Evolutionary conservation across 352 stramenopile species (phyloP).

Genomic region (Bremia lactucae): DNA sequence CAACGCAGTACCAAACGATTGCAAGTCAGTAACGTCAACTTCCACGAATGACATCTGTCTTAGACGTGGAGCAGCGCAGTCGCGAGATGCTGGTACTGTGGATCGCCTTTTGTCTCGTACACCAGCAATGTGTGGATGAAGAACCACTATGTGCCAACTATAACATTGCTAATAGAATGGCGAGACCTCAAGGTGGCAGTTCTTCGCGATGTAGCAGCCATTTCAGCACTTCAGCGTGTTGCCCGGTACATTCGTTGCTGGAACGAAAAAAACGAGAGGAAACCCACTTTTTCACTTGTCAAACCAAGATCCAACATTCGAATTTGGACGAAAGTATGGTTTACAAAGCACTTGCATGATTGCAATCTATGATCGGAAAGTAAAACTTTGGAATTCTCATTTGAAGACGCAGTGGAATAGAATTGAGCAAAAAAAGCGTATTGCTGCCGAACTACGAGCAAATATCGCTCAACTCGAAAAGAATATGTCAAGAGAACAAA

Average conservation of each 20-base stretch:
- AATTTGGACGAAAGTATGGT: slow-evolving; percentile 24
- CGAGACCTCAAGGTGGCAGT: slow-evolving; percentile 25
- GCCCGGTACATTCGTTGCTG: slow-evolving; percentile 30
- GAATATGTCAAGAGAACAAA: background rate
- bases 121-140: slow-evolving; percentile 13
- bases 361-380: slow-evolving; percentile 2
- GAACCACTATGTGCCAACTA: slow-evolving; percentile 18
- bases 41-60: slow-evolving; percentile 6
- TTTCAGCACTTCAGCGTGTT: slow-evolving; percentile 22
- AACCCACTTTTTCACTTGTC: slow-evolving; percentile 33
- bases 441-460: background rate
- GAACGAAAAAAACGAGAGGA: slow-evolving; percentile 7
- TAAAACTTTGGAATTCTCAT: slow-evolving; percentile 11
- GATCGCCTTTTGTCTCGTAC: slow-evolving; percentile 32
- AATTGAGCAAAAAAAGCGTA: background rate
- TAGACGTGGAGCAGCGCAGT: slow-evolving; percentile 29
- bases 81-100: slow-evolving; percentile 30
- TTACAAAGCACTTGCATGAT: slow-evolving; percentile 4
- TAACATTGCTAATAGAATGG: slow-evolving; percentile 33
- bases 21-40: slow-evolving; percentile 7
- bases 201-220: slow-evolving; percentile 16
- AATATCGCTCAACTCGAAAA: background rate
- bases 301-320: slow-evolving; percentile 24
- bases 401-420: background rate
- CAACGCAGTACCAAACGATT: slow-evolving; percentile 9